A percentile compares a stretch with the other conserved stretches of the same genome.
These are phyloP conservation scores for Xerophyta viscosa DNA, from an alignment of 106 monocot species.

Conservation along the genomic window DNA sequence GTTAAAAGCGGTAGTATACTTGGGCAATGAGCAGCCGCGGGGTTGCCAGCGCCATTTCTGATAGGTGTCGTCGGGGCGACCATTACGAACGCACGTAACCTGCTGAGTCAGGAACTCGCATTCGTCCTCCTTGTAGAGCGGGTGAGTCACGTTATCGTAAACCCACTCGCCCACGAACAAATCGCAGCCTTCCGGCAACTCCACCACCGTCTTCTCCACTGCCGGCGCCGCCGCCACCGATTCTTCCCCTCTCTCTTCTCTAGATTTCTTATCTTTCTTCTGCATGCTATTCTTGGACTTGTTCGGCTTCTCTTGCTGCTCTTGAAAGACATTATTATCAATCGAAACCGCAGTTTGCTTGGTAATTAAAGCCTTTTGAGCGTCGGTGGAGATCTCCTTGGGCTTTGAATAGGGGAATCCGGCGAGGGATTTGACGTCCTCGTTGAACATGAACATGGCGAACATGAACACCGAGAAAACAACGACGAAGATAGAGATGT, in stretches of 20 bases:
- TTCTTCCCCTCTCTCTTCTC: not conserved
- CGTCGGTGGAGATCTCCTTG: too few relatives aligned
- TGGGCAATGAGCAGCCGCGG: slow-evolving; percentile 50
- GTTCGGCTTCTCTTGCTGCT: too few relatives aligned
- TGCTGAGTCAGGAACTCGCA: slow-evolving; percentile 87
- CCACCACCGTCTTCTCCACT: slow-evolving; percentile 21
- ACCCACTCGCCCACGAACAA: slow-evolving; percentile 73
- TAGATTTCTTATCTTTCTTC: too few relatives aligned
- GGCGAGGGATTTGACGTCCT: slow-evolving; percentile 53
- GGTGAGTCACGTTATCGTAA: slow-evolving; percentile 46
- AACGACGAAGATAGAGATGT: slow-evolving; percentile 24
- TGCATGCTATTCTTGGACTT: too few relatives aligned
- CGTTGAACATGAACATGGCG: slow-evolving; percentile 55
- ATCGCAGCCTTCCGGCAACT: slow-evolving; percentile 54
- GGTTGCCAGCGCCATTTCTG: slow-evolving; percentile 99
- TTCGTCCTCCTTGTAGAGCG: slow-evolving; percentile 61
- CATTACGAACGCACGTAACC: slow-evolving; percentile 87
- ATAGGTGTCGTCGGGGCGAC: slow-evolving; percentile 61
- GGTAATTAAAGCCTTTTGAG: too few relatives aligned
- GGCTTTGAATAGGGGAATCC: slow-evolving; percentile 53
- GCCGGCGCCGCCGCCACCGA: not conserved
- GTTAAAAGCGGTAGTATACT: slow-evolving; percentile 17
- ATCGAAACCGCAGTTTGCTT: too few relatives aligned
- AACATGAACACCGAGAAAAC: slow-evolving; percentile 46
- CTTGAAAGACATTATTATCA: too few relatives aligned